Evolutionary conservation across 1,139 yeast genomes (phyloP).

Genomic region (Kodamaea plutei): DNA sequence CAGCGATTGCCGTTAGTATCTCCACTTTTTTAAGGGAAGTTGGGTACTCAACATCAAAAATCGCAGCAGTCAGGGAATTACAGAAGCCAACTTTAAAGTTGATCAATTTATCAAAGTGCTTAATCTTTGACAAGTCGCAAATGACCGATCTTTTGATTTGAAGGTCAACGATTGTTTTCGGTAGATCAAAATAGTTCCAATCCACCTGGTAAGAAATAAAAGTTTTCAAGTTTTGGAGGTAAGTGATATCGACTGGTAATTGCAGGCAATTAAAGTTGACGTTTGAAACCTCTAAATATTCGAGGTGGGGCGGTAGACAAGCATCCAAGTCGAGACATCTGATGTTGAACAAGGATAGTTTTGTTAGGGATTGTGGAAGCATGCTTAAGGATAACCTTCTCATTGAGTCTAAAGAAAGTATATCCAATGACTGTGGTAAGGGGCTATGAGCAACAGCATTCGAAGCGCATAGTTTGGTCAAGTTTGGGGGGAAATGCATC

Average conservation of each 20-base stretch:
- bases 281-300: conserved; percentile 3
- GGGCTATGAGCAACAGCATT: background rate
- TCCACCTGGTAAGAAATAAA: conserved; percentile 4
- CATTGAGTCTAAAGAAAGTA: conserved; percentile 1
- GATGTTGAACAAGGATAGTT: conserved; percentile 4
- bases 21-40: conserved; percentile 1
- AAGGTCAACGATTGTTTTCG: conserved; percentile 1
- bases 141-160: conserved; percentile 2
- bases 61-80: background rate
- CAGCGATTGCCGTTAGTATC: conserved; percentile 3
- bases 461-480: conserved; percentile 2
- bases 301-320: conserved; percentile 1
- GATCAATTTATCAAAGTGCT: conserved; percentile 1
- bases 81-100: conserved; percentile 4
- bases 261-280: conserved; percentile 1
- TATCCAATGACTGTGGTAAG: conserved; percentile 1
- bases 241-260: conserved; percentile 3
- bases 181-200: conserved; percentile 5
- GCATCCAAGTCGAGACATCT: conserved; percentile 2
- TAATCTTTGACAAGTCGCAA: conserved; percentile 1
- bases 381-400: background rate
- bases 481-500: conserved; percentile 3
- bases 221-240: conserved; percentile 3
- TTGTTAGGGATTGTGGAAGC: conserved; percentile 2
- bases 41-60: conserved; percentile 5